These are phyloP conservation scores for Skeletonema marinoi DNA, from an alignment of 108 stramenopile genomes.

Conservation along the genomic window DNA sequence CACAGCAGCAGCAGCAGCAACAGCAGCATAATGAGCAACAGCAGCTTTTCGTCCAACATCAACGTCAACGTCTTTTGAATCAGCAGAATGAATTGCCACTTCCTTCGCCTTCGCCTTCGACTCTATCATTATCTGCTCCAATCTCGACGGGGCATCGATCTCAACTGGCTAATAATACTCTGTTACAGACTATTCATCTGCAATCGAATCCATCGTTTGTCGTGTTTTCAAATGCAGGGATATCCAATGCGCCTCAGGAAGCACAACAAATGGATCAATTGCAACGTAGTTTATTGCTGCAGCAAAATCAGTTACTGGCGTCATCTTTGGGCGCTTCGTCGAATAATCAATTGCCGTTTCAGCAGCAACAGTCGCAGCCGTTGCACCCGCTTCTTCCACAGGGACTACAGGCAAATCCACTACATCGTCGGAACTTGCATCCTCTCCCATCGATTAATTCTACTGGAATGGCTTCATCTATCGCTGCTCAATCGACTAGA, in stretches of 20 bases:
- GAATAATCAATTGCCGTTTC: neutral
- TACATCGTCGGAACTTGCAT: neutral
- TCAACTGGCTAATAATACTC: too few relatives aligned
- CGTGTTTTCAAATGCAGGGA: neutral
- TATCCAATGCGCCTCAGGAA: neutral
- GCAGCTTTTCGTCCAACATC: neutral
- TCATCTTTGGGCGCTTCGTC: neutral
- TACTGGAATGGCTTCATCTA: neutral
- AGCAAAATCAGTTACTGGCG: neutral
- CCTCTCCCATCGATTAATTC: neutral
- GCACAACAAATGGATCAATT: neutral
- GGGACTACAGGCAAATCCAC: neutral
- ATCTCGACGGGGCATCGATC: too few relatives aligned
- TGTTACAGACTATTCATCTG: too few relatives aligned
- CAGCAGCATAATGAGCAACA: neutral
- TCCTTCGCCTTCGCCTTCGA: neutral
- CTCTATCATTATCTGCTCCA: too few relatives aligned
- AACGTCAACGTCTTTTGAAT: neutral
- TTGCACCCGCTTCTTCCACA: neutral
- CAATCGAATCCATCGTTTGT: too few relatives aligned
- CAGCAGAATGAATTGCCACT: neutral
- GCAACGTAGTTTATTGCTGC: neutral
- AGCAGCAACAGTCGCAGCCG: neutral
- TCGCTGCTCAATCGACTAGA: too few relatives aligned
- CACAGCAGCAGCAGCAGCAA: neutral